These are phyloP conservation scores for Globisporangium irregulare DNA, from an alignment of 352 stramenopile genomes.

Conservation along the genomic window DNA sequence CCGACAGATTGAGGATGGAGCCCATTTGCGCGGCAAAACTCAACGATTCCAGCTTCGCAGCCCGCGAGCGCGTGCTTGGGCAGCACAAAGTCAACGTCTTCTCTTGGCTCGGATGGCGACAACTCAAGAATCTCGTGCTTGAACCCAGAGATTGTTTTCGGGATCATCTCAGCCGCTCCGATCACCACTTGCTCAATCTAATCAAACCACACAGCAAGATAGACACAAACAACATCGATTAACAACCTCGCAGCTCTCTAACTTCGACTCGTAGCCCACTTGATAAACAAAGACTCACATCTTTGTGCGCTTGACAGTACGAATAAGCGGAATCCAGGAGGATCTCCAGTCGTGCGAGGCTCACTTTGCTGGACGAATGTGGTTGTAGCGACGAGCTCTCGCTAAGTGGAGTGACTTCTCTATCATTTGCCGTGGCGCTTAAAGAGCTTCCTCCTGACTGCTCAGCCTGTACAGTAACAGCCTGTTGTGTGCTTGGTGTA, in stretches of 20 bases:
- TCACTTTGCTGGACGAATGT: neutral
- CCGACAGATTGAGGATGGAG: neutral
- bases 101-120: neutral
- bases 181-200: conserved; percentile 5
- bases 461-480: neutral
- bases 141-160: conserved; percentile 13
- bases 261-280: neutral
- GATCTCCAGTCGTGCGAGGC: conserved; percentile 6
- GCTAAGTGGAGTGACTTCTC: neutral
- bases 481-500: neutral
- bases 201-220: neutral
- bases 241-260: neutral
- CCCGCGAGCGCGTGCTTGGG: conserved; percentile 14
- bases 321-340: conserved; percentile 6
- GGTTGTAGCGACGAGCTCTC: neutral
- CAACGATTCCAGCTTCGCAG: neutral
- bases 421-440: neutral
- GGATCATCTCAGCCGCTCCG: neutral
- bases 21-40: neutral
- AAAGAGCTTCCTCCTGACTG: neutral
- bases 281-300: neutral
- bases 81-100: conserved; percentile 11
- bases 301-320: conserved; percentile 1
- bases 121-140: conserved; percentile 9
- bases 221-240: neutral